A percentile compares a stretch with the other conserved stretches of the same genome.
These are phyloP conservation scores for Fusarium veterinarium DNA, from an alignment of 2,329 filamentous ascomycete genomes.

Conservation along the genomic window DNA sequence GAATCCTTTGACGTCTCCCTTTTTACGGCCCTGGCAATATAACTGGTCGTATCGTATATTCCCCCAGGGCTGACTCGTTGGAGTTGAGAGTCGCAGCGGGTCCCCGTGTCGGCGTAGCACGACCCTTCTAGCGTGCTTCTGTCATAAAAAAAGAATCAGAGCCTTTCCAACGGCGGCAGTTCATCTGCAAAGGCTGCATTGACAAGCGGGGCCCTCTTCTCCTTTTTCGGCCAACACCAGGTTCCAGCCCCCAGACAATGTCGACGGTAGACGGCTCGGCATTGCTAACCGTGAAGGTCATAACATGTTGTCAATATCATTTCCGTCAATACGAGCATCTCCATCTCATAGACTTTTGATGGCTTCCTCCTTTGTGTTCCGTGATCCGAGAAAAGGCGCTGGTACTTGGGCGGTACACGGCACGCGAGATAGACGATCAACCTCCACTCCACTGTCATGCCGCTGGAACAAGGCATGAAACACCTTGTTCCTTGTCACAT, in stretches of 20 bases:
- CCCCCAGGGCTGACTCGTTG: constrained; percentile 16
- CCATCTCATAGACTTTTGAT: neutral
- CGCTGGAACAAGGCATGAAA: constrained; percentile 5
- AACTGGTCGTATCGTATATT: constrained; percentile 19
- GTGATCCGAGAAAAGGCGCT: neutral
- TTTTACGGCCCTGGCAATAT: neutral
- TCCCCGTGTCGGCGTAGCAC: neutral
- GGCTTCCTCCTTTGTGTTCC: neutral
- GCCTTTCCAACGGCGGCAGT: constrained; percentile 34
- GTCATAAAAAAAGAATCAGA: constrained; percentile 19
- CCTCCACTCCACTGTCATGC: neutral
- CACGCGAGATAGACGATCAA: constrained; percentile 19
- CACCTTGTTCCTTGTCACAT: constrained; percentile 6
- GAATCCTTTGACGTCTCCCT: neutral
- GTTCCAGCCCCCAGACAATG: neutral
- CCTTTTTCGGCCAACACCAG: constrained; percentile 10
- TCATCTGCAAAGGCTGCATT: constrained; percentile 23
- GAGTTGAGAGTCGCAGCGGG: constrained; percentile 3
- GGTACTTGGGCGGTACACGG: neutral
- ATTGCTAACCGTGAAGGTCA: neutral
- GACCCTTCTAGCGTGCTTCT: constrained; percentile 24
- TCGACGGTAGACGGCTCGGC: neutral
- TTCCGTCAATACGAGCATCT: constrained; percentile 20
- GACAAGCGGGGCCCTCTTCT: constrained; percentile 11
- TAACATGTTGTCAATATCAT: constrained; percentile 6